Evolutionary conservation across 495 filamentous ascomycete species (phyloP).

Genomic region (Aspergillus asperescens): DNA sequence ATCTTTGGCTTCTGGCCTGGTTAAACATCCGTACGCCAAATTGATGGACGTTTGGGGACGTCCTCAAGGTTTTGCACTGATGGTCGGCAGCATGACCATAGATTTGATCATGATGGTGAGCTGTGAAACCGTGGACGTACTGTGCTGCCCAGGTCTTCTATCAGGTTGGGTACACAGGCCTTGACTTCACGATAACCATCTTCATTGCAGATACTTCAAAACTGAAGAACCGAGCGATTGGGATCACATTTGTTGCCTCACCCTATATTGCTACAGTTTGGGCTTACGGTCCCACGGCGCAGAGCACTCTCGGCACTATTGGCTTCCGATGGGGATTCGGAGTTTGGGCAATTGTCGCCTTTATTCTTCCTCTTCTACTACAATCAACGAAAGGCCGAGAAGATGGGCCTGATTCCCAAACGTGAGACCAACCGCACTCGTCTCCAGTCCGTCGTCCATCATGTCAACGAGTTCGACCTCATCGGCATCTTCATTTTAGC

Average conservation of each 20-base stretch:
- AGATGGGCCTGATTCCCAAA: conserved; percentile 26
- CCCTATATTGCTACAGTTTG: conserved; percentile 52
- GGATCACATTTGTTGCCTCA: conserved; percentile 49
- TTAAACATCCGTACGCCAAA: conserved; percentile 60
- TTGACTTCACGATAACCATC: conserved; percentile 48
- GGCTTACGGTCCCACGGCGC: conserved; percentile 9
- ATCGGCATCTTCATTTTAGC: conserved; percentile 53
- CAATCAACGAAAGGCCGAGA: conserved; percentile 52
- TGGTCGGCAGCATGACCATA: conserved; percentile 31
- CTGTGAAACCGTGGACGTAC: conserved; percentile 42
- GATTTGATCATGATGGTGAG: conserved; percentile 48
- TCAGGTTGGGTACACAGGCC: conserved; percentile 43
- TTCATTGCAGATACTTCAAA: conserved; percentile 58
- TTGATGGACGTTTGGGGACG: conserved; percentile 61
- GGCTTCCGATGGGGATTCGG: conserved; percentile 58
- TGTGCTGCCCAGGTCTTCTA: conserved; percentile 50
- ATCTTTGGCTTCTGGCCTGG: conserved; percentile 52
- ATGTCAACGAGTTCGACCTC: conserved; percentile 27
- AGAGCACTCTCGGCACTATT: conserved; percentile 8
- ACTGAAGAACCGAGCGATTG: conserved; percentile 53
- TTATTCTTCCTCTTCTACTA: conserved; percentile 25
- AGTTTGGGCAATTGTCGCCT: conserved; percentile 52
- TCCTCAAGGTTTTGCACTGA: conserved; percentile 45
- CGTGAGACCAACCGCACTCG: conserved; percentile 23
- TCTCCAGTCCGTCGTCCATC: conserved; percentile 17